phyloP scores from a whole-genome alignment of 2,329 filamentous ascomycete species.

The Apiospora rasikravindrae region DNA sequence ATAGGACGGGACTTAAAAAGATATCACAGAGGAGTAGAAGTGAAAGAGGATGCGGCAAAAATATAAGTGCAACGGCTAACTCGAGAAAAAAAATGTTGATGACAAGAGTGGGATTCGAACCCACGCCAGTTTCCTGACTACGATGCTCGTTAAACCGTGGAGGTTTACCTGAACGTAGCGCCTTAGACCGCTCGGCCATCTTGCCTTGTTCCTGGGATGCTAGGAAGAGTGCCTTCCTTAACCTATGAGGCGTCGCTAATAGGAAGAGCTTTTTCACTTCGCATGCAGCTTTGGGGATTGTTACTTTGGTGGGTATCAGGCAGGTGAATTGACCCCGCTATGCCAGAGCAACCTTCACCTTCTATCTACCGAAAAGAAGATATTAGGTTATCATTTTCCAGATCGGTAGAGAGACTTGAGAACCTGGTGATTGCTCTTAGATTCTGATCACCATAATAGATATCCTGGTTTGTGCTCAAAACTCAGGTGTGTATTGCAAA shows the following conservation, averaged over 20 bases:
- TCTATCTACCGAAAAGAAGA: not conserved
- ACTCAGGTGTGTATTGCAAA: not conserved
- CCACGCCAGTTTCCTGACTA: slow-evolving; percentile 16
- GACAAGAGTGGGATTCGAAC: slow-evolving; percentile 17
- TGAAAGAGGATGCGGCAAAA: not conserved
- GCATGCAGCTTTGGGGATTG: not conserved
- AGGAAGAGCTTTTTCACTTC: not conserved
- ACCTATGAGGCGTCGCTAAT: rapidly evolving
- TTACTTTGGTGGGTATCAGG: not conserved
- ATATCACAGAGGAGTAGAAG: not conserved
- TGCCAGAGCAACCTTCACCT: not conserved
- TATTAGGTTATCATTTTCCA: not conserved
- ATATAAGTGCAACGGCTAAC: not conserved
- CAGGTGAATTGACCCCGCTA: not conserved
- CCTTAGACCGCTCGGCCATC: slow-evolving; percentile 17
- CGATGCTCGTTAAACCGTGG: not conserved
- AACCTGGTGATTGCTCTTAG: not conserved
- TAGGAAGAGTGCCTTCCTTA: not conserved
- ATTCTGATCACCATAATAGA: not conserved
- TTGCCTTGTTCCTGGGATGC: not conserved
- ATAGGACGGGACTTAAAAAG: not conserved
- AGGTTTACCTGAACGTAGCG: slow-evolving; percentile 10
- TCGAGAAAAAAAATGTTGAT: not conserved
- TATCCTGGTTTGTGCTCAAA: not conserved
- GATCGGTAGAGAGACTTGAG: not conserved